Evolutionary conservation across 2,329 filamentous ascomycete species (phyloP), one percentile per base, ranked within the genome.

Genomic region (Huntiella savannae): DNA sequence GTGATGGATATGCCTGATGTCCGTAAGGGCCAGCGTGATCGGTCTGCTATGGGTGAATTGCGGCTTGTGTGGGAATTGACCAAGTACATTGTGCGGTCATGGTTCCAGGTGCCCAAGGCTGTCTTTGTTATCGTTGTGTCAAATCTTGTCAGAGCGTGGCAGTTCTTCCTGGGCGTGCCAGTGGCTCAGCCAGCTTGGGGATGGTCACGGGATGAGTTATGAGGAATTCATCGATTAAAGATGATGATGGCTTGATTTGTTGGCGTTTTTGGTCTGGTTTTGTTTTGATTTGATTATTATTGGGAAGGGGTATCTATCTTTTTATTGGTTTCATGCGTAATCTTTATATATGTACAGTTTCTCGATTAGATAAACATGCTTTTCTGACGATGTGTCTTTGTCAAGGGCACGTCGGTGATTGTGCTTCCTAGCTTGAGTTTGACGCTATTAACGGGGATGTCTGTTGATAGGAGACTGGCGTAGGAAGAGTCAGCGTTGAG

Each of bases 341-440:
- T 42, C 5, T 22, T 11, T 28, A 28, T 22, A 40, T 41, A 40
- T 40, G 19, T 46, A 17, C 40, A 33, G 22, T 39, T 12, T 33
- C 6, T 16, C 16, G 40, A n/a, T 28, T 7, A 28, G 22, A 28
- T 28, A 28, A 28, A 28, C 22, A 28, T 28, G 22, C 8, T 28
- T 7, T 28, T 28, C 22, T 28, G 22, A 28, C 22, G 22, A 10
- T 28, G 22, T 28, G 22, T 28, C 22, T 28, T 28, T 28, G 22
- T 28, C 45, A 75, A 54, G 17, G 59, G 52, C 4, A 77, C 56
- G 47, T 67, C 65, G 6, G 66, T 72, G 13, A 87, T 71, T 12
- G 68, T 61, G 55, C 86, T 87, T 4, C 82, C 82, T 55, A 86
- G 76, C 63, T 86, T 87, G 33, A 68, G 70, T 61, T 86, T 87